These are phyloP conservation scores for Cnidoscolus chayamansa DNA, from an alignment of 441 rosid species.

Conservation along the genomic window DNA sequence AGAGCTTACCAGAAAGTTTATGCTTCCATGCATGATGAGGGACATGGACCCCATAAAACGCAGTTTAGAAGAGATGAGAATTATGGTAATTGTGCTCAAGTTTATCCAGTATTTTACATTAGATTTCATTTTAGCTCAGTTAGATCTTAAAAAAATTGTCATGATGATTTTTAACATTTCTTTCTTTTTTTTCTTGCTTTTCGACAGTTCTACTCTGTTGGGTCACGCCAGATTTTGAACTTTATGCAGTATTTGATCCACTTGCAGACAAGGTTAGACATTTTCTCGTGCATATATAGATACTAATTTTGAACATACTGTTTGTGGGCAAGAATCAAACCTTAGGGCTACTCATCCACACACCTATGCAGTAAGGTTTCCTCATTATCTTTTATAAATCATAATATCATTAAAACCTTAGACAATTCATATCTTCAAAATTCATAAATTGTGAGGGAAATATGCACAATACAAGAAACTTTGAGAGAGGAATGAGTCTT, in stretches of 20 bases:
- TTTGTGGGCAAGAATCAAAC: too few species aligned
- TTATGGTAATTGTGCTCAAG: constrained; percentile 45
- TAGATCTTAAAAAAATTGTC: not conserved
- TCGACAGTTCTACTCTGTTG: constrained; percentile 85
- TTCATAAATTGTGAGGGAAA: not conserved
- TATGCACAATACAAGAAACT: not conserved
- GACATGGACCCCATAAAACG: constrained; percentile 81
- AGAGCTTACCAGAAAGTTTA: constrained; percentile 92
- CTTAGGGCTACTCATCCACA: too few species aligned
- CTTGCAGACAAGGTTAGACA: constrained; percentile 88
- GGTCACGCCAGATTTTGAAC: constrained; percentile 97
- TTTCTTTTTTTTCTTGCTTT: not conserved
- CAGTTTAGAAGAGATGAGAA: constrained; percentile 94
- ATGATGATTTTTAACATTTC: not conserved
- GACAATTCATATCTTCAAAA: not conserved
- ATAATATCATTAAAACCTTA: not conserved
- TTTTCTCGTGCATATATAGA: not conserved
- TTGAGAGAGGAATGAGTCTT: not conserved
- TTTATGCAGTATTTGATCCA: constrained; percentile 95
- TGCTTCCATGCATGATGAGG: constrained; percentile 88
- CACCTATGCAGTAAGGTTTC: too few species aligned
- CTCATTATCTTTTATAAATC: not conserved
- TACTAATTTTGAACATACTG: not conserved
- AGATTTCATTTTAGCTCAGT: not conserved
- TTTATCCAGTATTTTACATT: not conserved